Percentiles rank a stretch among this genome's conserved stretches.
Conservation (phyloP, 257 asterid species). For the Cinchona pubescens region DNA sequence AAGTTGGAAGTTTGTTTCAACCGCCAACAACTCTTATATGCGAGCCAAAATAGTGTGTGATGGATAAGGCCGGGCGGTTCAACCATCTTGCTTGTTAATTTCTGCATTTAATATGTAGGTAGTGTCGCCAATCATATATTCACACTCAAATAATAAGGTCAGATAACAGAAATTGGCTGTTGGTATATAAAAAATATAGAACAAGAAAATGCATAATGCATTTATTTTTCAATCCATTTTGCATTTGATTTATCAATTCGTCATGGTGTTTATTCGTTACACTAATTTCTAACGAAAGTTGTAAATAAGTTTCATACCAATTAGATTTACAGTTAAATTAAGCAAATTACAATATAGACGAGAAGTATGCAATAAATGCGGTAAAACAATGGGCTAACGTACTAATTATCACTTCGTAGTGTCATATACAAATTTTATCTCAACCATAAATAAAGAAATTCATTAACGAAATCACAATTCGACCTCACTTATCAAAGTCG, state of each 20-base stretch:
- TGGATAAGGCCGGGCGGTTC: background rate
- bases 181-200: background rate
- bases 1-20: constrained; percentile 2
- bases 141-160: background rate
- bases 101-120: background rate
- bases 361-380: too few species aligned
- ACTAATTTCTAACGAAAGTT: background rate
- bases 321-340: too few species aligned
- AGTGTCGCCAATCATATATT: too few species aligned
- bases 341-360: too few species aligned
- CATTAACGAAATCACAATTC: too few species aligned
- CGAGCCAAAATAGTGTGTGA: background rate
- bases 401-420: too few species aligned
- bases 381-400: too few species aligned
- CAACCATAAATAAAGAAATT: too few species aligned
- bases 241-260: background rate
- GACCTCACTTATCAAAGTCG: too few species aligned
- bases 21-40: background rate
- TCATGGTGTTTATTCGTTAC: too few species aligned
- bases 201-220: background rate
- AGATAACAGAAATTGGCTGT: background rate
- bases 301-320: too few species aligned
- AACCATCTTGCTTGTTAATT: background rate
- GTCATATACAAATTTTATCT: too few species aligned
- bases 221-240: background rate